Evolutionary conservation across 2,329 filamentous ascomycete species (phyloP), one percentile per base, ranked within the genome.

Genomic region (Ceratocystis lukuohia): DNA sequence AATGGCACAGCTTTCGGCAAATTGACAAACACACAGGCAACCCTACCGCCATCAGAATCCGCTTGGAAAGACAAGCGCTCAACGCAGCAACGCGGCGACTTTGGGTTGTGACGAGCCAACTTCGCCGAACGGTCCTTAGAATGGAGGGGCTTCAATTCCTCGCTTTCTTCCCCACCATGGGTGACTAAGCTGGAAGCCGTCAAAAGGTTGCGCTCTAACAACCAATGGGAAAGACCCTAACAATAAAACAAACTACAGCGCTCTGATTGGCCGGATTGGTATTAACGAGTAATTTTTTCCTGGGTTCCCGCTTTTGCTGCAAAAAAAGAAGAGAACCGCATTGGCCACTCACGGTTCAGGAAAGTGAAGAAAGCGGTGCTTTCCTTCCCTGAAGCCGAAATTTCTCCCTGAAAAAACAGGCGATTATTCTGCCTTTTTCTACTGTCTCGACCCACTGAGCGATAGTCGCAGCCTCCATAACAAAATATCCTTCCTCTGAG

Each of bases 381-480:
- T 68, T 61, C 61, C 61, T 67, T 62, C 61, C 56, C 28, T 37
- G 56, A 59, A 59, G 28, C 56, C 56, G 56, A 59, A 59, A 59
- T 59, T 59, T 59, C 28, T 59, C 28, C 56, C 66, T 67, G 68
- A 67, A 66, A 66, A 68, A 68, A 69, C 65, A 69, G 66, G 66
- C 64, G 57, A 65, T 46, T 62, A 62, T 59, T 59, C 30, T 59
- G 33, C 37, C 37, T 41, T 41, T 6, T 25, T 15, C 8, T 48
- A 44, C 37, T 63, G 30, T 62, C 59, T 66, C 53, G 25, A 48
- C 41, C 37, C 37, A 56, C 62, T 65, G 65, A 66, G 65, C 28
- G 56, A 66, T 62, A 66, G 41, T 53, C 44, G 62, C 66, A 65
- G 48, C 50, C 41, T 61, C 62, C 62, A 67, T 67, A 59, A 62